phyloP scores from a whole-genome alignment of 306 rosid genomes.

The Corylus heterophylla region DNA sequence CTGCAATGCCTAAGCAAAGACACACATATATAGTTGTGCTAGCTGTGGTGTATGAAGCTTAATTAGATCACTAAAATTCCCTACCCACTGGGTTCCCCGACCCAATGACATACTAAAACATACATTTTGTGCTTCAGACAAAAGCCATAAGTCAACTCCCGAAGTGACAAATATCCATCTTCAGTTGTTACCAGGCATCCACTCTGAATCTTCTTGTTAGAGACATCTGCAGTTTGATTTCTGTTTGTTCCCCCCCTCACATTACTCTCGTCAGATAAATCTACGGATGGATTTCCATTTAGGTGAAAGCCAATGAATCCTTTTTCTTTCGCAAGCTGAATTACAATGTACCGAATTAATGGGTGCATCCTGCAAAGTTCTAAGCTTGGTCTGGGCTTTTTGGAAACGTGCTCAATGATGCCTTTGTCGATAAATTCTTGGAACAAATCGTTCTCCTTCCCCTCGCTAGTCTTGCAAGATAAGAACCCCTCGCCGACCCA shows the following conservation, averaged over 20 bases:
- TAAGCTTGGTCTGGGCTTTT: slow-evolving; percentile 7
- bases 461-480: not conserved
- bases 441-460: not conserved
- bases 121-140: too few species aligned
- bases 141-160: not conserved
- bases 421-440: not conserved
- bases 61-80: too few species aligned
- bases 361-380: slow-evolving; percentile 20
- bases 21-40: too few species aligned
- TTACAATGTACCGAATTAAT: not conserved
- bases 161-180: not conserved
- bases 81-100: too few species aligned
- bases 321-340: not conserved
- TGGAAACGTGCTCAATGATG: slow-evolving; percentile 2
- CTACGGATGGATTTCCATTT: slow-evolving; percentile 4
- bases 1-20: slow-evolving; percentile 34
- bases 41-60: too few species aligned
- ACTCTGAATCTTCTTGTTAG: too few species aligned
- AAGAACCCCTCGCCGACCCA: slow-evolving; percentile 32
- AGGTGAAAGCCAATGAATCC: not conserved
- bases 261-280: too few species aligned
- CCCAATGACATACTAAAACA: too few species aligned
- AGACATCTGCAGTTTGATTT: too few species aligned
- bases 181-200: slow-evolving; percentile 5
- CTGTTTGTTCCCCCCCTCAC: not conserved